Evolutionary conservation across 1,284 basidiomycete species (phyloP).

Genomic region (Coniferiporia sulphurascens): DNA sequence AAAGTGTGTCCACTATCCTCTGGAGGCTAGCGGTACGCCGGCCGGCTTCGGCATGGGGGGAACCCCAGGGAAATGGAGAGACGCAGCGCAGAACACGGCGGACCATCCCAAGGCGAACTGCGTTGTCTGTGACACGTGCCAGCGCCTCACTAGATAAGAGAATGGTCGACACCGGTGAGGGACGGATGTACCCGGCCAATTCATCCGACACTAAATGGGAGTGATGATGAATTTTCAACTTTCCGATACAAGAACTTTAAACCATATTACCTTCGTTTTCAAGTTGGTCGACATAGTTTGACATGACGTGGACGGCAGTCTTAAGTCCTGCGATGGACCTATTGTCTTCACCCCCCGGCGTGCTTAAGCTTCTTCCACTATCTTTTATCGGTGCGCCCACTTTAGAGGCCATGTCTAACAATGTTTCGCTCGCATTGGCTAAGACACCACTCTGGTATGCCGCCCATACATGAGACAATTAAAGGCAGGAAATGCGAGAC

Average conservation of each 20-base stretch:
- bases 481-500: neutral
- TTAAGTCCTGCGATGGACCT: slow-evolving; percentile 2
- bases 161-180: slow-evolving; percentile 48
- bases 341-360: no score
- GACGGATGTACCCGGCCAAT: slow-evolving; percentile 32
- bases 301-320: slow-evolving; percentile 6
- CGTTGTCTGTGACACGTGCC: slow-evolving; percentile 30
- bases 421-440: neutral
- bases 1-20: slow-evolving; percentile 41
- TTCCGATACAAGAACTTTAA: slow-evolving; percentile 7
- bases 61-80: slow-evolving; percentile 73
- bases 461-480: neutral
- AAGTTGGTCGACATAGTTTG: neutral
- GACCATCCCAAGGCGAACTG: slow-evolving; percentile 43
- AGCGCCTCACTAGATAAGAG: slow-evolving; percentile 38
- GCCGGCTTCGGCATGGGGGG: slow-evolving; percentile 50
- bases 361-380: neutral
- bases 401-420: slow-evolving; percentile 6
- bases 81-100: slow-evolving; percentile 62
- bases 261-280: slow-evolving; percentile 3
- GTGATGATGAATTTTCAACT: slow-evolving; percentile 22
- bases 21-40: slow-evolving; percentile 41
- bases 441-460: neutral
- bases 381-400: neutral
- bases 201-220: slow-evolving; percentile 22